phyloP scores from a whole-genome alignment of 805 yeast species.

The Ogataea henricii region DNA sequence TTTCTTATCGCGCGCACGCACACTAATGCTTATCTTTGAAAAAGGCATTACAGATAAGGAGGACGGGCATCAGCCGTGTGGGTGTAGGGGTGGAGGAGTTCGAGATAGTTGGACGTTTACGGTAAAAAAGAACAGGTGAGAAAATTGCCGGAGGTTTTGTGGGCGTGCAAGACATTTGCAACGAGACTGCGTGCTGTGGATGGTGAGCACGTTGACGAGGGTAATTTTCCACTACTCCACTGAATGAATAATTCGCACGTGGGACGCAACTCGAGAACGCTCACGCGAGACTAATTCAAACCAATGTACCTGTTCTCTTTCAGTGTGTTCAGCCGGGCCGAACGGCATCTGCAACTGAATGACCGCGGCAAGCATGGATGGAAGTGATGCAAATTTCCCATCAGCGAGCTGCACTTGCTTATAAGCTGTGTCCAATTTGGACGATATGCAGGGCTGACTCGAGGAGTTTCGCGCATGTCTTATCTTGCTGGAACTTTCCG shows the following conservation, averaged over 20 bases:
- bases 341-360: not conserved
- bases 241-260: too few species aligned
- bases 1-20: not conserved
- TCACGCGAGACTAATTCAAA: too few species aligned
- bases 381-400: not conserved
- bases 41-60: not conserved
- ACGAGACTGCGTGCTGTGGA: too few species aligned
- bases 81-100: too few species aligned
- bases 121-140: conserved; percentile 1
- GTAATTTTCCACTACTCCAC: too few species aligned
- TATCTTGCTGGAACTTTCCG: conserved; percentile 6
- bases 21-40: not conserved
- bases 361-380: not conserved
- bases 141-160: not conserved
- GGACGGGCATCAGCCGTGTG: too few species aligned
- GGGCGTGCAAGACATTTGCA: not conserved
- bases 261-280: too few species aligned
- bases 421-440: not conserved
- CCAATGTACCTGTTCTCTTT: too few species aligned
- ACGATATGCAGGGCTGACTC: not conserved
- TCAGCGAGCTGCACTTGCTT: not conserved
- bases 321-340: not conserved
- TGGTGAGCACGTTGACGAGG: too few species aligned
- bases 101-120: not conserved
- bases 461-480: conserved; percentile 1